A percentile compares a stretch with the other conserved stretches of the same genome.
phyloP scores from a whole-genome alignment of 768 basidiomycete genomes.

The Krasilnikovozyma curviuscula region DNA sequence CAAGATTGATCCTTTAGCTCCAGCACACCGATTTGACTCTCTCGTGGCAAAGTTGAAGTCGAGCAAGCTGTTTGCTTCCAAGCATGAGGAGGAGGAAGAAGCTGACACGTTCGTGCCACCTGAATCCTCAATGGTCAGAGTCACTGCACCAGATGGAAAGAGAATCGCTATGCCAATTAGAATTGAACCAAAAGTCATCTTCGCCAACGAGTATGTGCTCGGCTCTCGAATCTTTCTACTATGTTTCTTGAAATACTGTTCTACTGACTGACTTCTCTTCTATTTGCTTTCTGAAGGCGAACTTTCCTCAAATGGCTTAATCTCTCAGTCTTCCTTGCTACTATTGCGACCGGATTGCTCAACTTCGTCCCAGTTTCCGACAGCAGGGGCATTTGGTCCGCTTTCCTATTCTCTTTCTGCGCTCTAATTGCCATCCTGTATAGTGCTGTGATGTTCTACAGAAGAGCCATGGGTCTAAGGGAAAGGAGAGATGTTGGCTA shows the following conservation, averaged over 20 bases:
- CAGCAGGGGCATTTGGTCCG: constrained; percentile 57
- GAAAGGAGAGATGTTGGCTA: neutral
- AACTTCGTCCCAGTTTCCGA: constrained; percentile 27
- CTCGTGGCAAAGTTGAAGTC: no score
- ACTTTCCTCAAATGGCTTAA: constrained; percentile 63
- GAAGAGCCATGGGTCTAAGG: constrained; percentile 20
- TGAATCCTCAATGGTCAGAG: constrained; percentile 28
- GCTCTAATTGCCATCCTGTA: constrained; percentile 77
- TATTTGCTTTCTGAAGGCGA: neutral
- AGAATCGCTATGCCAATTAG: constrained; percentile 83
- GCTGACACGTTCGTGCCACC: constrained; percentile 16
- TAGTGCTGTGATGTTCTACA: constrained; percentile 27
- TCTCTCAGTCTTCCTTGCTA: constrained; percentile 65
- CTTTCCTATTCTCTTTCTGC: constrained; percentile 71
- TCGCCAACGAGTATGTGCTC: constrained; percentile 40
- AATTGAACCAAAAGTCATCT: constrained; percentile 84
- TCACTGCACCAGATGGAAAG: constrained; percentile 69
- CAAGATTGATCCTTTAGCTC: no score
- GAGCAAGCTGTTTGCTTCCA: no score
- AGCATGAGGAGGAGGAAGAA: constrained; percentile 8
- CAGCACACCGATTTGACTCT: no score
- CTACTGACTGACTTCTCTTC: neutral
- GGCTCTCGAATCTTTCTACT: neutral
- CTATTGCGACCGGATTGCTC: constrained; percentile 66
- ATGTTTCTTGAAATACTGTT: no score